Evolutionary conservation across 306 rosid species (phyloP), one percentile per base, ranked within the genome.

Genomic region (Quercus alba): DNA sequence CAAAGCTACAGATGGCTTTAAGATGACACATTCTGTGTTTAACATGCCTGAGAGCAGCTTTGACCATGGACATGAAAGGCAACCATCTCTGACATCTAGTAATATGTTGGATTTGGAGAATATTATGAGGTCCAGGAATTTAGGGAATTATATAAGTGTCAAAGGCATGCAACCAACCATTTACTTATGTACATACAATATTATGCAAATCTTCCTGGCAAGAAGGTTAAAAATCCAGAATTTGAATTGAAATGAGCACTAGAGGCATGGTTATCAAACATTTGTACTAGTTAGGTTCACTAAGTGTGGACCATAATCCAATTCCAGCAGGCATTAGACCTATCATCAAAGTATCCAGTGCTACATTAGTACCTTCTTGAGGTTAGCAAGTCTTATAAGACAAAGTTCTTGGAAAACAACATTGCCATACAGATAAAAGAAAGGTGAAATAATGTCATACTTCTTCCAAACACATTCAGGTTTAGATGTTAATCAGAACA

Each of bases 201-300:
- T 73, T 61, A 41, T 51, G 3, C 79, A 78, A 25, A 5, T 75
- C 76, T 49, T 57, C 58, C 77, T 56, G 54, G 73, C 59, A 72
- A 33, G 63, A 41, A 62, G 25, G 61, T 38, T 76, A 64, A 11
- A 31, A 59, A 19, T 59, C 74, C 59, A 72, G 46, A 62, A 73
- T 62, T 66, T 2, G 64, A 77, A 75, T 70, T 14, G 25, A 44
- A 77, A 74, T 28, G 75, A 64, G 64, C 79, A 80, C 51, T 64
- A 28, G 18, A 64, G 71, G 46, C 46, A 64, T 28, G 46, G 20
- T 64, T 30, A 31, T 81, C 76, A 49, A 81, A 35, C 72, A 41
- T 41, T 14, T 38, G 57, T 56, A 70, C 18, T 33, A 33, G 61
- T 23, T 69, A 10, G 41, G 63, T 70, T 78, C 23, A 20, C 75